Base-by-base conservation (phyloP, 2,329 filamentous ascomycete species). In the Colletotrichum musicola region DNA sequence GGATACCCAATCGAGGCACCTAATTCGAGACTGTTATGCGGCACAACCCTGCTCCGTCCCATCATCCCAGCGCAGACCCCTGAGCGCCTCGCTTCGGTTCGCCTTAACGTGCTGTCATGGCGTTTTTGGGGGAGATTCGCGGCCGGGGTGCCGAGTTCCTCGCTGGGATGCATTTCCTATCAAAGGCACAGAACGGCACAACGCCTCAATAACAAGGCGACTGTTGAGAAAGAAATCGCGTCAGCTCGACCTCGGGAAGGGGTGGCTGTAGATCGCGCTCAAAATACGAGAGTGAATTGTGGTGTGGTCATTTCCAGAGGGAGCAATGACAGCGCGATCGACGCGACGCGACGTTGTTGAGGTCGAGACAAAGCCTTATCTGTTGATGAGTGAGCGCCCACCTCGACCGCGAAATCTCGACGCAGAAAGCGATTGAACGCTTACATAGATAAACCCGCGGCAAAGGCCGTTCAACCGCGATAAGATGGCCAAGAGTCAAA, bases 41-140 rank as follows among this genome's bases (percentile, higher is more conserved):
- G 61, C 62, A 51, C 27, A 60, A 59, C 65, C 65, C 65, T 68
- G 65, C 42, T 35, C 30, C 22, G 61, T 54, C 40, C 60, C 60
- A 35, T 35, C 30, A 35, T 10, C 30, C 30, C 30, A 35, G 30
- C 30, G 12, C 30, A 10, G 12, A 10, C 30, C 30, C 59, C 65
- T 68, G 61, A 55, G 18, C 42, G 12, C 40, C n/a, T 46, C 42
- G 14, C n/a, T 18, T 18, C 14, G 42, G 42, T 16, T 51, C 55
- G 42, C 61, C 53, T 55, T 54, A 51, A 65, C 54, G 30, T 68
- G 61, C 55, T 64, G 49, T 54, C 60, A 62, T 54, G 65, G 61
- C 61, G 53, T 68, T 50, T 58, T 44, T 40, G 42, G 53, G 20
- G 35, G 40, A 51, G 61, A 25, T 54, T 58, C 16, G 54, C 18